phyloP scores from a whole-genome alignment of 2,329 filamentous ascomycete species.

The Lecanicillium sp. region DNA sequence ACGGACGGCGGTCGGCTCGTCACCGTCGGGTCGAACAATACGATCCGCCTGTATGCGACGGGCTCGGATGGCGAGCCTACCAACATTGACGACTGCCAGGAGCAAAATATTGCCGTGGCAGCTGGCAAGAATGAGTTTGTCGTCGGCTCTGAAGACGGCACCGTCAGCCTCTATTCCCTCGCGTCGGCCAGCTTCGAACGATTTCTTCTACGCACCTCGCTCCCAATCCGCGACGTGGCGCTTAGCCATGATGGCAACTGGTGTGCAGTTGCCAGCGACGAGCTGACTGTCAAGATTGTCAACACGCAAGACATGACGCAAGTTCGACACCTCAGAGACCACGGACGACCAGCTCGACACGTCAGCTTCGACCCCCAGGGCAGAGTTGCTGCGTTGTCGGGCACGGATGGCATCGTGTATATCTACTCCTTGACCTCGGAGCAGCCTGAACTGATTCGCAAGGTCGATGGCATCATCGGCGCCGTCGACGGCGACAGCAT shows the following conservation, averaged over 20 bases:
- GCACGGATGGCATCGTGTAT: constrained; percentile 83
- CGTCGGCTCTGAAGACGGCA: constrained; percentile 87
- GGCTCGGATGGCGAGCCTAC: constrained; percentile 87
- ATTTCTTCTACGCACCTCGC: constrained; percentile 73
- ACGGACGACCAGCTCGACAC: constrained; percentile 83
- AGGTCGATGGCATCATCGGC: constrained; percentile 79
- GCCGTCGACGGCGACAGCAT: constrained; percentile 67
- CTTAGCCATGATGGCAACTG: constrained; percentile 75
- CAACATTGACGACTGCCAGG: constrained; percentile 85
- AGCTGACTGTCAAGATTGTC: constrained; percentile 84
- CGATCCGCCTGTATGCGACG: constrained; percentile 85
- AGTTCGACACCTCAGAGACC: constrained; percentile 73
- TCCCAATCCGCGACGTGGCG: constrained; percentile 80
- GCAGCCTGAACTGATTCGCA: constrained; percentile 72
- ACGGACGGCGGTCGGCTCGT: constrained; percentile 80
- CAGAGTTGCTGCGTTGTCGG: constrained; percentile 69
- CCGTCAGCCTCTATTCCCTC: constrained; percentile 89
- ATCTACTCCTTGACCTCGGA: constrained; percentile 76
- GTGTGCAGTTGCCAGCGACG: constrained; percentile 95
- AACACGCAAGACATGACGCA: constrained; percentile 69
- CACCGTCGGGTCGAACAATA: constrained; percentile 89
- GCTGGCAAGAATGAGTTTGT: constrained; percentile 77
- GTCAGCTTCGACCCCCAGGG: constrained; percentile 80
- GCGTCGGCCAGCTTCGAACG: constrained; percentile 66
- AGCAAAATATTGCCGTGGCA: constrained; percentile 74